Base-by-base conservation (phyloP, 2,329 filamentous ascomycete genomes). In the Sporothrix variecibatus region DNA sequence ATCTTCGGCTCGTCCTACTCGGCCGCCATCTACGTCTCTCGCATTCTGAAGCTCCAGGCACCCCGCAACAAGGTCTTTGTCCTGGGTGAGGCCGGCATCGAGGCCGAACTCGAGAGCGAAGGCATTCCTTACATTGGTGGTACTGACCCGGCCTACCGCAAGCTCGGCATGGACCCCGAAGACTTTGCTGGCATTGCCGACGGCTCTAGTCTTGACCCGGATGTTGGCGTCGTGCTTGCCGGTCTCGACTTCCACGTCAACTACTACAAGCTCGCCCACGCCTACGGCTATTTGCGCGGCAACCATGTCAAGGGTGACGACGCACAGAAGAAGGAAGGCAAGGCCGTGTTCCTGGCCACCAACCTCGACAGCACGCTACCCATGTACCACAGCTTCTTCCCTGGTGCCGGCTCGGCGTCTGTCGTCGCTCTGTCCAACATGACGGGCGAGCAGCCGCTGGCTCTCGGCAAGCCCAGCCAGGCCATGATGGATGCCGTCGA, bases 401-500 rank as follows among this genome's bases (percentile, higher is more conserved):
- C 96, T 1, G 96, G 96, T 7, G 96, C 96, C 0, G 96, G 96
- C 0, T 92, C 93, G 1, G 91, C 94, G 76, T 58, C 76, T 3
- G 91, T 92, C 69, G 90, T 93, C 34, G 94, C 94, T 1, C 84
- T 99, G 75, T 86, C 92, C 72, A 92, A 92, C 81, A 94, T 94
- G 86, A 86, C 88, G 3, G 86, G 86, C 23, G 84, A 89, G 81
- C 87, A 92, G 79, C 95, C 96, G 0, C 83, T 94, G 43, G 91
- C 93, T 2, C 85, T 98, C 56, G 96, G 96, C 0, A 99, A 99
- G 85, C 96, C 96, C 2, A 97, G 94, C 81, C 94, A 97, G 85
- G 95, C 95, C 3, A 99, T 99, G 96, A 97, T 99, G 95, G 95
- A 98, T 82, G 94, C 96, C 2, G 93, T 99, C 74, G 95, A 98